Evolutionary conservation across 768 basidiomycete genomes (phyloP), one percentile per base, ranked within the genome.

Genomic region (Calvatia gigantea): DNA sequence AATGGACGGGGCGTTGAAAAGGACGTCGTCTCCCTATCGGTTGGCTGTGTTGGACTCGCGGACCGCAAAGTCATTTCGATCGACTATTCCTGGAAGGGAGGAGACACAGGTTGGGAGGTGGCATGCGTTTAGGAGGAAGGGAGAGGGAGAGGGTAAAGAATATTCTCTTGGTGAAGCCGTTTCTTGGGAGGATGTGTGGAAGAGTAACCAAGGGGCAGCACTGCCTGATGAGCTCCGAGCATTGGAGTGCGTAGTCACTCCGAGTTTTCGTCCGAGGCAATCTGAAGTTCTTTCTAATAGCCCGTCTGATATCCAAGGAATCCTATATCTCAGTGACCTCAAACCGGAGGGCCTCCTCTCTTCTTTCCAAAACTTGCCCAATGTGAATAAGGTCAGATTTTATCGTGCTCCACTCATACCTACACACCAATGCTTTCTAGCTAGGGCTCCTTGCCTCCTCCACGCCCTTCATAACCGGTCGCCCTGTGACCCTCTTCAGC

Each of bases 401-500:
- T 17, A 2, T 2, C 15, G 11, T 17, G 21, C 17, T 43, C 7
- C 14, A 12, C 37, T 28, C 35, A 42, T 45, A 17, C 27, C 12
- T 17, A 8, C 17, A 3, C 4, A n/a, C 38, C 37, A 14, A 43
- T 17, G 11, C 8, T 38, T 52, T 38, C 28, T 57, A 89, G 83
- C 69, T 89, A 50, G 87, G 89, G 3, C 74, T 91, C 17, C 67
- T 87, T 19, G 86, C 84, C 0, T 75, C 89, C 0, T 85, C 89
- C 2, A 92, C 91, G 2, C 89, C 89, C 0, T 92, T 92, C 65
- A 70, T 89, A 4, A 91, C 88, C 1, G 91, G 89, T 12, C 72
- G 86, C 17, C 84, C 85, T 0, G 80, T 86, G 27, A 91, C 90
- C 0, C 71, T 92, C 8, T 83, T 91, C 57, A 68, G 77, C 56